Base-by-base conservation (phyloP, 2,329 filamentous ascomycete genomes). In the Sclerotinia sclerotiorum region DNA sequence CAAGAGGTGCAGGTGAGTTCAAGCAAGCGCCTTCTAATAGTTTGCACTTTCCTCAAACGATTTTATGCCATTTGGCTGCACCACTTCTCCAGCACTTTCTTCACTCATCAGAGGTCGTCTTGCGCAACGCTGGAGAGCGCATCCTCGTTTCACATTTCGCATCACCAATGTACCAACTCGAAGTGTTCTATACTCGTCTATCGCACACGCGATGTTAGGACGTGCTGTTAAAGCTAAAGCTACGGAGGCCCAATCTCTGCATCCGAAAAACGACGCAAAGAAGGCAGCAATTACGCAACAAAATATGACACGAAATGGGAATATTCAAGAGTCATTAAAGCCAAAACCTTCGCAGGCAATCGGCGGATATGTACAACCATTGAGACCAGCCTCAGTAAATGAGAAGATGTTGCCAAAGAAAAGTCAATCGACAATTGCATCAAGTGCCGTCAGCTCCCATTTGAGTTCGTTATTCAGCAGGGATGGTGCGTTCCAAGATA, bases 261-360 rank as follows among this genome's bases (percentile, higher is more conserved):
- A 72, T 19, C 46, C 71, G n/a, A 77, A 76, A 62, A 69, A 66
- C 13, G 68, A 71, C 49, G 68, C 73, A 35, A 70, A 81, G 5
- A 86, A 87, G 76, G 81, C 85, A 68, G 79, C 85, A 21, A 86
- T 88, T 71, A 82, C 85, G 5, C 87, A 87, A 1, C 88, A 84
- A 77, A 87, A 83, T 72, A 83, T 84, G 77, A 87, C 77, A 55
- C 76, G 79, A 35, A 74, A 77, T 76, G 78, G 78, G 51, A 83
- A 83, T 69, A 84, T 88, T 72, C 78, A 82, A 67, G 81, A 85
- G 58, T 82, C 83, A 67, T 79, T 85, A 72, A 83, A 82, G 72
- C 76, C 78, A 27, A 77, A 81, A 51, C 78, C 79, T 63, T 75
- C 77, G 44, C 73, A 78, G 70, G 73, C 77, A 51, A 73, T 77